Conservation (phyloP, 495 filamentous ascomycete species). For the Tuber indicum region DNA sequence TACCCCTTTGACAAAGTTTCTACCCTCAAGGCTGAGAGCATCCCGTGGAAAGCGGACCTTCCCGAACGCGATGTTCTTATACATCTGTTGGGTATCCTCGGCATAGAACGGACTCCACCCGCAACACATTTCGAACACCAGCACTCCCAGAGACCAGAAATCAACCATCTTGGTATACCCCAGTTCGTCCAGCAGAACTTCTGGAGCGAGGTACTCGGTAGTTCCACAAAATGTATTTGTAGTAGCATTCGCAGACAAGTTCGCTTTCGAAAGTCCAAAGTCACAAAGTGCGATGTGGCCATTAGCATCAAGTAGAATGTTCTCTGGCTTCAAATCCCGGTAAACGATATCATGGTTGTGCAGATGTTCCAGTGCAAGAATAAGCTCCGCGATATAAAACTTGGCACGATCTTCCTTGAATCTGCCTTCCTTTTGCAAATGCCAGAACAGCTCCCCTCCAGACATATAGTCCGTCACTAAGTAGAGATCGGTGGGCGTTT, state of each 20-base stretch:
- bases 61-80: conserved; percentile 99
- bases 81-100: conserved; percentile 99
- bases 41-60: conserved; percentile 96
- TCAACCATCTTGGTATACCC: conserved; percentile 99
- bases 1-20: conserved; percentile 91
- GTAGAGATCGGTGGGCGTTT: conserved; percentile 93
- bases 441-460: conserved; percentile 96
- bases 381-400: conserved; percentile 98
- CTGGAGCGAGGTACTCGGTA: conserved; percentile 93
- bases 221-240: conserved; percentile 99
- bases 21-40: conserved; percentile 83
- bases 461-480: conserved; percentile 99
- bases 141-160: conserved; percentile 96
- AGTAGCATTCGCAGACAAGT: conserved; percentile 88
- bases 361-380: conserved; percentile 88
- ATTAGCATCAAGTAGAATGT: conserved; percentile 76
- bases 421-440: conserved; percentile 92
- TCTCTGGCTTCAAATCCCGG: conserved; percentile 81
- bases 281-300: conserved; percentile 81
- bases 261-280: conserved; percentile 93
- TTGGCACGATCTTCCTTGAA: conserved; percentile 93
- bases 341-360: conserved; percentile 98
- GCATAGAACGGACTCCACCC: conserved; percentile 99
- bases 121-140: conserved; percentile 99
- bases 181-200: conserved; percentile 88